Conservation (phyloP, 768 basidiomycete species). For the Imleria badia region DNA sequence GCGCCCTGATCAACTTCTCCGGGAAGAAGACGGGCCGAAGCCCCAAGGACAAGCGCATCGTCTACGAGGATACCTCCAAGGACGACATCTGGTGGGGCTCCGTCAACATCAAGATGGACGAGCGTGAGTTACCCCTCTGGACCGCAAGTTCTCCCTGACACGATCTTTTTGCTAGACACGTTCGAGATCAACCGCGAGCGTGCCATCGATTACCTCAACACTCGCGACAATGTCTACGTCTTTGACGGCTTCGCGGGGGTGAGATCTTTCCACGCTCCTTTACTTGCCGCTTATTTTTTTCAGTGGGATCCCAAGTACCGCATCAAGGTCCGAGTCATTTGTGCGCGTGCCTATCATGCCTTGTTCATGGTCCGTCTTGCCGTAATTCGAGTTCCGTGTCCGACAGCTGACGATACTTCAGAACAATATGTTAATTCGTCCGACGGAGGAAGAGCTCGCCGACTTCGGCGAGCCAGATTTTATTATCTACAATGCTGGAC, state of each 20-base stretch:
- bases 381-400: constrained; percentile 2
- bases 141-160: not conserved
- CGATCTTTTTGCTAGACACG: constrained; percentile 59
- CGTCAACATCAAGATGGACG: constrained; percentile 99
- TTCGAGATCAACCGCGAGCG: constrained; percentile 99
- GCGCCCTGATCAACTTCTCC: constrained; percentile 99
- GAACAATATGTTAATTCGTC: constrained; percentile 99
- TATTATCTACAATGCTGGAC: constrained; percentile 99
- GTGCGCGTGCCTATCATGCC: constrained; percentile 97
- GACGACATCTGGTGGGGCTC: constrained; percentile 99
- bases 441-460: constrained; percentile 90
- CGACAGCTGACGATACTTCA: constrained; percentile 29
- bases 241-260: constrained; percentile 95
- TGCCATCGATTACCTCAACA: constrained; percentile 98
- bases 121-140: constrained; percentile 54
- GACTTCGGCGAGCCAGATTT: constrained; percentile 98
- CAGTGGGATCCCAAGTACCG: constrained; percentile 99
- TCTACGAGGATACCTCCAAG: constrained; percentile 94
- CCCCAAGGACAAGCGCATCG: constrained; percentile 99
- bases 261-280: constrained; percentile 26
- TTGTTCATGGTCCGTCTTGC: constrained; percentile 83
- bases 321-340: constrained; percentile 99
- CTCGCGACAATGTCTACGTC: constrained; percentile 96
- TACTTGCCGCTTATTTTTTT: not conserved
- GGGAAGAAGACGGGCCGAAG: constrained; percentile 98